A percentile compares a stretch with the other conserved stretches of the same genome.
Evolutionary conservation across 2,329 filamentous ascomycete species (phyloP).

Genomic region (Exophiala aquamarina): DNA sequence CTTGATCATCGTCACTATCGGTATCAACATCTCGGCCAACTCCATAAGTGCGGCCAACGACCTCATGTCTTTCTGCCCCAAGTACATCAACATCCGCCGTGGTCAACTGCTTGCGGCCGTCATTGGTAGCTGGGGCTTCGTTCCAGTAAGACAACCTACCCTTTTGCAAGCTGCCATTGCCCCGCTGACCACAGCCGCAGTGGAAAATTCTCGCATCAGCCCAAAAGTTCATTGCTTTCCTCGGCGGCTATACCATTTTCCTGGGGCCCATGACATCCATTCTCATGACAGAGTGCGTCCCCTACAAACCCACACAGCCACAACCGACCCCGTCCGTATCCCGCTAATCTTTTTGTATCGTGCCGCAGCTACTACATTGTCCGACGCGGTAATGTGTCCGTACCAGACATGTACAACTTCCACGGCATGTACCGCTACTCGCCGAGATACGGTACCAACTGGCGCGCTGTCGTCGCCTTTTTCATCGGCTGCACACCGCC

Average conservation of each 20-base stretch:
- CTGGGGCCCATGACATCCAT: slow-evolving; percentile 64
- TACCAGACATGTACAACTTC: slow-evolving; percentile 27
- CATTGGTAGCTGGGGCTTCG: slow-evolving; percentile 56
- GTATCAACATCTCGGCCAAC: slow-evolving; percentile 57
- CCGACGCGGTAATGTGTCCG: slow-evolving; percentile 21
- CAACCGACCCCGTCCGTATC: too few relatives aligned
- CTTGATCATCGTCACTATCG: slow-evolving; percentile 44
- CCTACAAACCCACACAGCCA: not conserved
- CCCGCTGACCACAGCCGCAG: slow-evolving; percentile 6
- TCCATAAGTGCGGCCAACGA: slow-evolving; percentile 57
- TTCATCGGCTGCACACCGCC: slow-evolving; percentile 23
- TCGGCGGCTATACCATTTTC: slow-evolving; percentile 66
- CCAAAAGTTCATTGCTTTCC: slow-evolving; percentile 61
- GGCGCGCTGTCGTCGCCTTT: slow-evolving; percentile 31
- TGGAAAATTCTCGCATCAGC: slow-evolving; percentile 66
- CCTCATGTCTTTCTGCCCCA: slow-evolving; percentile 55
- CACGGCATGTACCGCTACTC: slow-evolving; percentile 27
- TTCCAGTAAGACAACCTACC: slow-evolving; percentile 39
- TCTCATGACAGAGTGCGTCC: slow-evolving; percentile 41
- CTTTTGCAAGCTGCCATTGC: slow-evolving; percentile 2
- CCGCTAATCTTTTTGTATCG: slow-evolving; percentile 4
- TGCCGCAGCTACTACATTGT: slow-evolving; percentile 20
- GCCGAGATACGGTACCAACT: slow-evolving; percentile 44
- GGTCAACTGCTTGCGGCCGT: slow-evolving; percentile 57
- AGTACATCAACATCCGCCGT: slow-evolving; percentile 57